Evolutionary conservation across 768 basidiomycete genomes (phyloP), one percentile per base, ranked within the genome.

Genomic region (Termitomyces sp.): DNA sequence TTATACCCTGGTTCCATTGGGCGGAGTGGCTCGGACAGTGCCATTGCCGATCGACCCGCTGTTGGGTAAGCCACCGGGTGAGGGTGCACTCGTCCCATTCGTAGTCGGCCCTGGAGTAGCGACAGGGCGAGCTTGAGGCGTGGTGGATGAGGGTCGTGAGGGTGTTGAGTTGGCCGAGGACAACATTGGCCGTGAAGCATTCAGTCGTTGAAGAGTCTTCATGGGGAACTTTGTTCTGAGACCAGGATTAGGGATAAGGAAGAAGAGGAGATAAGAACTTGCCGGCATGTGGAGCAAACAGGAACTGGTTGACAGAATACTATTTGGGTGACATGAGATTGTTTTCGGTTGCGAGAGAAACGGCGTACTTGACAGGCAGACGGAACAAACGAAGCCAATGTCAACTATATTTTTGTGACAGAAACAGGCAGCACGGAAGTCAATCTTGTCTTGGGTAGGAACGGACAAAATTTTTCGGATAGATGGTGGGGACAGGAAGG

Each of bases 341-440:
- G 39, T 48, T 28, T 42, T 35, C 48, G 39, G 55, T 52, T 60
- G n/a, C 58, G 64, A 55, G 7, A 36, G 35, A 48, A 35, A 65
- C 63, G 59, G 81, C 92, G 60, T 67, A 97, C 96, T 98, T 32
- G 94, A 96, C 35, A 99, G 76, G 72, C 97, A 99, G 36, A 99
- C 95, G n/a, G 94, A 96, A 72, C 97, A 99, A 22, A 99, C 95
- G 67, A 95, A 99, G 58, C 95, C 97, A 57, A 98, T 85, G 71
- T 98, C 96, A 44, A 98, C 86, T 52, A 97, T 96, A 57, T 90
- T 89, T 73, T 98, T 97, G 76, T 98, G 97, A 76, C 97, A 99
- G 79, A 99, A 98, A 71, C 96, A 98, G 8, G 96, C 96, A 0
- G 97, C 97, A 35, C 97, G 86, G 70, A 98, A 96, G 73, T 98